A percentile compares a stretch with the other conserved stretches of the same genome.
Conservation (phyloP, 257 asterid genomes). For the Plantago major region DNA sequence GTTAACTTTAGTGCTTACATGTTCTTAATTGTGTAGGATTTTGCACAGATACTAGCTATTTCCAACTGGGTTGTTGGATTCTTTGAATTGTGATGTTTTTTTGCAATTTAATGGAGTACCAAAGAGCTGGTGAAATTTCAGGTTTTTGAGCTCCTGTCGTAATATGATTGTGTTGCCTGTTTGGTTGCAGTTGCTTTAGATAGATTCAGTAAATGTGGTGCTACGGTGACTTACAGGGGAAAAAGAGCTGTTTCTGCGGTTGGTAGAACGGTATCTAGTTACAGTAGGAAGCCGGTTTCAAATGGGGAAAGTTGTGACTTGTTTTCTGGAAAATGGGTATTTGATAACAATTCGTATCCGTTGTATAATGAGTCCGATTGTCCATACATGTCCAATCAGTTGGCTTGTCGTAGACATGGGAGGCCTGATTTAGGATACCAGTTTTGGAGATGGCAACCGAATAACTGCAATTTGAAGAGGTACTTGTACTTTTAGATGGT, state of each 20-base stretch:
- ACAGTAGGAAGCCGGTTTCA: slow-evolving; percentile 25
- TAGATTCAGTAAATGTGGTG: slow-evolving; percentile 49
- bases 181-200: slow-evolving; percentile 44
- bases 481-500: slow-evolving; percentile 6
- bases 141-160: slow-evolving; percentile 5
- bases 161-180: slow-evolving; percentile 12
- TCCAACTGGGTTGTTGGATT: slow-evolving; percentile 6
- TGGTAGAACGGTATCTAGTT: slow-evolving; percentile 23
- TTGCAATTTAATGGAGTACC: background rate
- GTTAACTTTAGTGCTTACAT: slow-evolving; percentile 2
- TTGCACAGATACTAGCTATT: background rate
- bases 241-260: slow-evolving; percentile 43
- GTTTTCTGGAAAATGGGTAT: slow-evolving; percentile 49
- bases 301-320: slow-evolving; percentile 35
- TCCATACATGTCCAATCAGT: slow-evolving; percentile 57
- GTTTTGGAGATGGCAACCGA: slow-evolving; percentile 54
- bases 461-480: slow-evolving; percentile 49
- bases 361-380: slow-evolving; percentile 43
- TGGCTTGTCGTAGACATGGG: slow-evolving; percentile 59
- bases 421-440: slow-evolving; percentile 43
- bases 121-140: background rate
- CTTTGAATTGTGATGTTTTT: background rate
- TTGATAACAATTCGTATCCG: slow-evolving; percentile 38
- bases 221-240: slow-evolving; percentile 68
- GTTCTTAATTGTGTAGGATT: background rate